Evolutionary conservation across 108 stramenopile genomes (phyloP), one percentile per base, ranked within the genome.

Genomic region (Nitzschia sp.): DNA sequence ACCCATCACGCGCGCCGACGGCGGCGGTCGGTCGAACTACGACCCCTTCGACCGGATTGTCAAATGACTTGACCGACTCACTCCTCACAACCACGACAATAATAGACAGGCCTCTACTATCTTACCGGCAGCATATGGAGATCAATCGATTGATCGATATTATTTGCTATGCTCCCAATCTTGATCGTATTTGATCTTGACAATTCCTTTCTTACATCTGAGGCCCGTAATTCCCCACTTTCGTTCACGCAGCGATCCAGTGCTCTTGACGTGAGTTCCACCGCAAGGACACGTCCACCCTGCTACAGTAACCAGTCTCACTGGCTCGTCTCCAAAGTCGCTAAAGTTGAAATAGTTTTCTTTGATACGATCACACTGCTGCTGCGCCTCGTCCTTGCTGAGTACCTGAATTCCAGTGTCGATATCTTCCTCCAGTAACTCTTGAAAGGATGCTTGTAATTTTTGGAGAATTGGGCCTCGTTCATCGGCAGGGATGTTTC

Each of bases 221-320:
- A 92, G 70, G 9, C 91, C 85, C 29, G 54, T 67, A 15, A 92
- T 81, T 19, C 77, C 68, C 87, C 87, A 92, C 8, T 76, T 77
- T 19, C 87, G 77, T 48, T 81, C 77, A 46, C 75, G 78, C 66
- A 86, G 66, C 11, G 59, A 71, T 23, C 76, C 72, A 1, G 87
- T 86, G 48, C 85, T 85, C 13, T 60, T 69, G 1, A 87, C 87
- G 48, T 92, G 91, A 6, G 91, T 92, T 28, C 91, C 88, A 3
- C 88, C 91, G 70, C 91, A 92, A 5, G 91, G 91, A 77, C 85
- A 85, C 19, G 75, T 68, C 72, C 74, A 87, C 9, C 80, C 81
- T 0, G 91, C 91, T n/a, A 92, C 87, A 24, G 78, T 83, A 0
- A 89, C 91, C 31, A 92, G 70, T 34, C 91, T 65, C 4, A 89